A percentile compares a stretch with the other conserved stretches of the same genome.
Evolutionary conservation across 495 filamentous ascomycete species (phyloP).

Genomic region (Daldinia grandis): DNA sequence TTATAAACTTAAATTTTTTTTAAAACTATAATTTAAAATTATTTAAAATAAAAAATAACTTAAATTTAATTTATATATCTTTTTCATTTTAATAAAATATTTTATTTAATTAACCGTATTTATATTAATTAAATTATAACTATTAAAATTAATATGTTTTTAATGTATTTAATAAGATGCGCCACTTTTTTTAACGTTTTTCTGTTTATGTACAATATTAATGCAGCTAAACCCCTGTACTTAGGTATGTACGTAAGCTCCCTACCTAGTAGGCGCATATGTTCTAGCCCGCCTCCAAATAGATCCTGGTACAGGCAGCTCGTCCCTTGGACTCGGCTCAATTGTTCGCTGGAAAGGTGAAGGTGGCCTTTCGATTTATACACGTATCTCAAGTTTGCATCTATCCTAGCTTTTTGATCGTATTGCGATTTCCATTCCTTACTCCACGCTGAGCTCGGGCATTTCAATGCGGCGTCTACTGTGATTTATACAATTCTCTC

Average conservation of each 20-base stretch:
- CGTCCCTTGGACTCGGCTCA: slow-evolving; percentile 7
- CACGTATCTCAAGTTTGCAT: slow-evolving; percentile 23
- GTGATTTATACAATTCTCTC: slow-evolving; percentile 32
- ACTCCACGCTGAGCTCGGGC: slow-evolving; percentile 17
- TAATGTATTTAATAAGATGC: no score
- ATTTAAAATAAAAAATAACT: no score
- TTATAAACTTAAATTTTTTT: no score
- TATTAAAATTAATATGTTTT: no score
- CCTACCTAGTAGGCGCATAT: not conserved
- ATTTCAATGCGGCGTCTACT: slow-evolving; percentile 40
- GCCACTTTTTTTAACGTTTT: no score
- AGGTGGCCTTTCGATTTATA: slow-evolving; percentile 45
- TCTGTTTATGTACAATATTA: not conserved
- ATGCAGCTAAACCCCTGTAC: not conserved
- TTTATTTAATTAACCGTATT: no score
- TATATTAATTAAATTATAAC: no score
- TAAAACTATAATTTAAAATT: no score
- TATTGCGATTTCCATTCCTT: slow-evolving; percentile 22
- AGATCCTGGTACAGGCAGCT: not conserved
- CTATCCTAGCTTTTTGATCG: slow-evolving; percentile 8
- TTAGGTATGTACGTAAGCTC: not conserved
- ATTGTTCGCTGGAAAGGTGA: slow-evolving; percentile 37
- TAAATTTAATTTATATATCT: no score
- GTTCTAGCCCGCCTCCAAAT: not conserved
- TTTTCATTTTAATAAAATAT: no score